These are phyloP conservation scores for Vitellaria paradoxa DNA, from an alignment of 179 eudicot species.

Conservation along the genomic window DNA sequence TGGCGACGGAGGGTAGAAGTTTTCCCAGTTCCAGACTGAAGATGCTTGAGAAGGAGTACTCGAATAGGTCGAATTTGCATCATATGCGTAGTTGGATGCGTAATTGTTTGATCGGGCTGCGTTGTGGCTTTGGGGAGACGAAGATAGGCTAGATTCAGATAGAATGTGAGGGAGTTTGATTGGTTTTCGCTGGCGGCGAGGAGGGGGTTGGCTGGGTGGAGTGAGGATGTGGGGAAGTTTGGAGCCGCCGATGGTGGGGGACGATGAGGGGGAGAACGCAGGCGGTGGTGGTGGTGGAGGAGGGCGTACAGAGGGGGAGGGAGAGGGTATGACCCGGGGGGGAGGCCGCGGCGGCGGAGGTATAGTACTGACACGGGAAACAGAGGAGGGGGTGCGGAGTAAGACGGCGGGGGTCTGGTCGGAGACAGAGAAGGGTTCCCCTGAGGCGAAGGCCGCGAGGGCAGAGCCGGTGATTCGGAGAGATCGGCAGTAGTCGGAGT, in stretches of 20 bases:
- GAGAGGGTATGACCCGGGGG: slow-evolving; percentile 15
- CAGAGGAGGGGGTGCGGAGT: slow-evolving; percentile 43
- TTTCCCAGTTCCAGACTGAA: slow-evolving; percentile 96
- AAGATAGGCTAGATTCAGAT: slow-evolving; percentile 66
- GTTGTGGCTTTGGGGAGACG: slow-evolving; percentile 33
- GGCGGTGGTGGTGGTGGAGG: slow-evolving; percentile 31
- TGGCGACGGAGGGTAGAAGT: slow-evolving; percentile 88
- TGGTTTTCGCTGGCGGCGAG: slow-evolving; percentile 29
- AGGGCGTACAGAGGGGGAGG: background rate
- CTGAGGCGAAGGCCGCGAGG: slow-evolving; percentile 64
- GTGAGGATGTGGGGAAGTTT: slow-evolving; percentile 25
- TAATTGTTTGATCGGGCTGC: slow-evolving; percentile 23
- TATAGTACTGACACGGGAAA: slow-evolving; percentile 15
- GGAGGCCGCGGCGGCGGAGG: slow-evolving; percentile 20
- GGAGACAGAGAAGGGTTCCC: slow-evolving; percentile 79
- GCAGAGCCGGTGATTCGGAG: slow-evolving; percentile 74
- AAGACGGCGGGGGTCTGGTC: slow-evolving; percentile 75
- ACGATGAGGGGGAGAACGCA: slow-evolving; percentile 8
- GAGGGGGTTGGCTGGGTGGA: slow-evolving; percentile 21
- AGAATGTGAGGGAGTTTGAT: slow-evolving; percentile 70
- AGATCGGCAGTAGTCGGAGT: slow-evolving; percentile 85
- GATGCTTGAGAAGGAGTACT: slow-evolving; percentile 83
- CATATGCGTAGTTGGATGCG: slow-evolving; percentile 32
- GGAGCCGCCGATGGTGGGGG: slow-evolving; percentile 28
- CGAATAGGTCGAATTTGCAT: slow-evolving; percentile 49